Percentiles rank a stretch among this genome's conserved stretches.
Evolutionary conservation across 2,329 filamentous ascomycete species (phyloP).

Genomic region (Hansfordia pulvinata): DNA sequence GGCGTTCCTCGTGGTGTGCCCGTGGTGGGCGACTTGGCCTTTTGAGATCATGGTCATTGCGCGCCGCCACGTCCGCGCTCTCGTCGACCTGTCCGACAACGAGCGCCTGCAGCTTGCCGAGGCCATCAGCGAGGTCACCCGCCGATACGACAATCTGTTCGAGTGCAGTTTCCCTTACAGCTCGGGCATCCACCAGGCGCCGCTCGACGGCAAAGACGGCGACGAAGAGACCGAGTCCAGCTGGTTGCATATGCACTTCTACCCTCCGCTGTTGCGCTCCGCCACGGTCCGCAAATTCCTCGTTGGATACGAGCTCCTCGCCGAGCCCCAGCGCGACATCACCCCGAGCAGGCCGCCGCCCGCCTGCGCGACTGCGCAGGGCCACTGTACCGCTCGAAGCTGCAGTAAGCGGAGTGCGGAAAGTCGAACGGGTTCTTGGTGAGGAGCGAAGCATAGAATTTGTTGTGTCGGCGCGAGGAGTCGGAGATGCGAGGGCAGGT

Average conservation of each 20-base stretch:
- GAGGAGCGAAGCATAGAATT: no score
- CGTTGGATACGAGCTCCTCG: slow-evolving; percentile 92
- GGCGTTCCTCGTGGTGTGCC: slow-evolving; percentile 74
- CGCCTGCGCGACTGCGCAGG: slow-evolving; percentile 65
- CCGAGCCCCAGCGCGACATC: slow-evolving; percentile 95
- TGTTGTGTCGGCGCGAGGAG: no score
- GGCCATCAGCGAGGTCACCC: slow-evolving; percentile 74
- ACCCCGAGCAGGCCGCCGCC: slow-evolving; percentile 85
- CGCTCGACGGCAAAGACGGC: slow-evolving; percentile 65
- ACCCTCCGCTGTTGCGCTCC: slow-evolving; percentile 81
- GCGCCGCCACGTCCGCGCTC: slow-evolving; percentile 68
- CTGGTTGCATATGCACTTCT: slow-evolving; percentile 96
- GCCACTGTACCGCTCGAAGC: slow-evolving; percentile 65
- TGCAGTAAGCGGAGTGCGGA: slow-evolving; percentile 13
- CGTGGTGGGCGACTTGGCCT: slow-evolving; percentile 97
- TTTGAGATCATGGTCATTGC: slow-evolving; percentile 88
- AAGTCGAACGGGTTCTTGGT: slow-evolving; percentile 1
- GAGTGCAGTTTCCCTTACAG: slow-evolving; percentile 95
- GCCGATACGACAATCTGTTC: slow-evolving; percentile 92
- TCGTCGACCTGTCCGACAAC: slow-evolving; percentile 63
- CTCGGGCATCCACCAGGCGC: slow-evolving; percentile 93
- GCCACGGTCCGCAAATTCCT: slow-evolving; percentile 93
- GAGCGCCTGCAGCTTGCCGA: slow-evolving; percentile 70
- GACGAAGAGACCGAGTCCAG: slow-evolving; percentile 75
- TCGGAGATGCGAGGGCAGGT: no score